Evolutionary conservation across 257 asterid species (phyloP).

Genomic region (Phtheirospermum japonicum): DNA sequence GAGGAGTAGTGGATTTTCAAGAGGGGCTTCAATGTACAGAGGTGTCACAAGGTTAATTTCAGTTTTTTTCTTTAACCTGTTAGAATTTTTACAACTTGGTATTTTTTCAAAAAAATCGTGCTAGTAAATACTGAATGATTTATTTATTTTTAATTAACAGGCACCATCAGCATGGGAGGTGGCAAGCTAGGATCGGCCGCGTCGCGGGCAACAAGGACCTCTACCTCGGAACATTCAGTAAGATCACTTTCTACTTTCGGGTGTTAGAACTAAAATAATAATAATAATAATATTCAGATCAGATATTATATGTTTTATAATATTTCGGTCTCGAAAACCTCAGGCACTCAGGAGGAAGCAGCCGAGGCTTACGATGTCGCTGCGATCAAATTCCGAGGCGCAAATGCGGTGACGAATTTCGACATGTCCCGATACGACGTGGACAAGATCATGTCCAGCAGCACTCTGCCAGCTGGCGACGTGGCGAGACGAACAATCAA

Average conservation of each 20-base stretch:
- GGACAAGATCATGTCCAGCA: conserved; percentile 42
- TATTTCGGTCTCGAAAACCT: not conserved
- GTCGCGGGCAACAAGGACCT: conserved; percentile 63
- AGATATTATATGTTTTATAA: too few species aligned
- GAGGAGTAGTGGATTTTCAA: conserved; percentile 55
- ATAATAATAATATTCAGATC: too few species aligned
- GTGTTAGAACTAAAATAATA: not conserved
- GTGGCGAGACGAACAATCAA: conserved; percentile 35
- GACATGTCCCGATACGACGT: conserved; percentile 50
- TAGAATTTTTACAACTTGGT: not conserved
- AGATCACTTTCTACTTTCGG: not conserved
- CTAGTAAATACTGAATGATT: not conserved
- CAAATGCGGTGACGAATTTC: conserved; percentile 50
- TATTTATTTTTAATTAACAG: conserved; percentile 12
- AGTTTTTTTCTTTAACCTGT: not conserved
- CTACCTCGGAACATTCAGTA: conserved; percentile 58
- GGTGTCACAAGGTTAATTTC: conserved; percentile 50
- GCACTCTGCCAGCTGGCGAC: conserved; percentile 40
- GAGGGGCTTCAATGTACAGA: conserved; percentile 61
- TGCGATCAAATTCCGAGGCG: conserved; percentile 55
- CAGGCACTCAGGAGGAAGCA: conserved; percentile 63
- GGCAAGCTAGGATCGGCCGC: conserved; percentile 64
- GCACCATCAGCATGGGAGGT: conserved; percentile 62
- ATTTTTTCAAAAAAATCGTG: not conserved
- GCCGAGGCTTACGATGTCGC: conserved; percentile 60